phyloP scores from a whole-genome alignment of 108 stramenopile species.

The Chaetoceros muelleri region DNA sequence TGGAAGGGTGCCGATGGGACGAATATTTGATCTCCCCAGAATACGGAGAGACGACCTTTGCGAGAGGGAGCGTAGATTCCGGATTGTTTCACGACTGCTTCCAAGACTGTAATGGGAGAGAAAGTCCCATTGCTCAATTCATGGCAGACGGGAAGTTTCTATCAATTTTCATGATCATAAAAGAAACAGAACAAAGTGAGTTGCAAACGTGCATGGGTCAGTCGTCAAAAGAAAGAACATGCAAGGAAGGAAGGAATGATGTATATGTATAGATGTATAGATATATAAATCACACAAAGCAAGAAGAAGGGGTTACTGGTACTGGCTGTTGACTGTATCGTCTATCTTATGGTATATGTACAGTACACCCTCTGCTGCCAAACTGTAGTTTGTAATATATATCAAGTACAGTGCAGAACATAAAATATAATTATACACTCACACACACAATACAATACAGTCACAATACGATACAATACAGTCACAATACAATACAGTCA shows the following conservation, averaged over 20 bases:
- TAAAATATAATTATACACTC: constrained; percentile 3
- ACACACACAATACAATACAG: not conserved
- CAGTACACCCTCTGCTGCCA: too few relatives aligned
- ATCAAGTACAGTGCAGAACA: too few relatives aligned
- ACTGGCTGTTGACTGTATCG: too few relatives aligned
- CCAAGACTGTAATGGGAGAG: constrained; percentile 88
- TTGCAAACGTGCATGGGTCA: too few relatives aligned
- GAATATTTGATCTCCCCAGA: constrained; percentile 99
- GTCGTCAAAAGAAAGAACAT: too few relatives aligned
- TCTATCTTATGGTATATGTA: too few relatives aligned
- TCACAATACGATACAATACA: not conserved
- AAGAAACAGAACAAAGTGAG: not conserved
- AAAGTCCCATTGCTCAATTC: constrained; percentile 32
- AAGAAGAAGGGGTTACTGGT: too few relatives aligned
- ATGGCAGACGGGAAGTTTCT: constrained; percentile 83
- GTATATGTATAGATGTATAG: not conserved
- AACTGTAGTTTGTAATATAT: too few relatives aligned
- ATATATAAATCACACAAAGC: too few relatives aligned
- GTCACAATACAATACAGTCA: not conserved
- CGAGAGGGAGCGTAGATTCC: constrained; percentile 92
- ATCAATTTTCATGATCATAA: constrained; percentile 1
- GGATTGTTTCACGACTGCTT: constrained; percentile 95
- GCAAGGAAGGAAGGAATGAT: not conserved
- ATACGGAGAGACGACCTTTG: constrained; percentile 88
- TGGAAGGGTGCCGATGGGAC: constrained; percentile 72